Evolutionary conservation across 257 asterid genomes (phyloP).

Genomic region (Petunia secreta): DNA sequence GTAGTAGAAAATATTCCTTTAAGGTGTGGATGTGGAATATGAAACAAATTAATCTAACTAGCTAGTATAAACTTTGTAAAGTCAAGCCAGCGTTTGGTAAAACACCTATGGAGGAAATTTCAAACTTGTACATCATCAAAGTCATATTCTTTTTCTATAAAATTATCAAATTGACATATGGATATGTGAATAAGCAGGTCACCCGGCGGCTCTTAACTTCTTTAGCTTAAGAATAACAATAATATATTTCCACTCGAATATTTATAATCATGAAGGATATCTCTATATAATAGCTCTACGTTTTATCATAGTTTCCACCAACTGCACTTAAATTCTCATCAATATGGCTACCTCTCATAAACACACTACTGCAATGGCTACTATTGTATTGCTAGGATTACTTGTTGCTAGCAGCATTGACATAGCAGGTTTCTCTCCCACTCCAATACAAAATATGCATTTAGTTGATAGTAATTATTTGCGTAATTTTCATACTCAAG

Average conservation of each 20-base stretch:
- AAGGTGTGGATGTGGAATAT: too few species aligned
- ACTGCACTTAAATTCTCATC: background rate
- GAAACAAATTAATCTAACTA: too few species aligned
- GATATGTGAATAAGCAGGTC: background rate
- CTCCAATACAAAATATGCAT: background rate
- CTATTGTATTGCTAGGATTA: background rate
- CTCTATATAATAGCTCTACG: background rate
- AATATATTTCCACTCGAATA: background rate
- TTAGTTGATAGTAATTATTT: background rate
- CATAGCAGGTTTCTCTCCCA: constrained; percentile 17
- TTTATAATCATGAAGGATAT: background rate
- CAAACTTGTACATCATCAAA: too few species aligned
- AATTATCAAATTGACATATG: background rate
- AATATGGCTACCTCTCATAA: background rate
- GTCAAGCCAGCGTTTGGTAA: too few species aligned
- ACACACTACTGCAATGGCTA: background rate
- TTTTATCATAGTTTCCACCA: background rate
- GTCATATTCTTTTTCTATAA: background rate
- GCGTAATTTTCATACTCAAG: background rate
- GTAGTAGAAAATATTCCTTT: too few species aligned
- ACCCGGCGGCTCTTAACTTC: background rate
- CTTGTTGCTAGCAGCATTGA: constrained; percentile 10
- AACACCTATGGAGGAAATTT: too few species aligned
- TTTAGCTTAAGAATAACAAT: too few species aligned
- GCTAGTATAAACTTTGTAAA: too few species aligned